These are phyloP conservation scores for Capsicum chinense DNA, from an alignment of 257 asterid genomes.

Conservation along the genomic window DNA sequence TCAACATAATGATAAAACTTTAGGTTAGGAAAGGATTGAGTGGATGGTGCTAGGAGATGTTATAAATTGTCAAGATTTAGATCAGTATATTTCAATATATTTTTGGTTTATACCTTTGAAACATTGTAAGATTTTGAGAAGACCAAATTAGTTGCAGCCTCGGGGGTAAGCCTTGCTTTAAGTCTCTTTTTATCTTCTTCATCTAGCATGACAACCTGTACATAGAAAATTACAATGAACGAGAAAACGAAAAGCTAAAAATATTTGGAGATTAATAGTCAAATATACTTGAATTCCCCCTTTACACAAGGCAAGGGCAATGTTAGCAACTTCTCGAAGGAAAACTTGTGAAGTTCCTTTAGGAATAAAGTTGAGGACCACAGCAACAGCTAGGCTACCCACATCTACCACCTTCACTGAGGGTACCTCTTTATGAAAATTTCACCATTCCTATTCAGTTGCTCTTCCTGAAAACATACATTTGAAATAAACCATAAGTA, in stretches of 20 bases:
- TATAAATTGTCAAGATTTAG: not conserved
- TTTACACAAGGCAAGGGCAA: constrained; percentile 63
- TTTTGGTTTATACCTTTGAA: constrained; percentile 31
- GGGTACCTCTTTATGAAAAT: constrained; percentile 61
- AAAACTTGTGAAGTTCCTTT: constrained; percentile 64
- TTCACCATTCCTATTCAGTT: constrained; percentile 62
- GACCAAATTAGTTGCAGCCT: constrained; percentile 33
- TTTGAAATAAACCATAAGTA: not conserved
- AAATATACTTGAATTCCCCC: constrained; percentile 67
- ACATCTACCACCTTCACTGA: constrained; percentile 78
- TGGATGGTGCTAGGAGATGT: not conserved
- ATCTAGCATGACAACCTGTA: constrained; percentile 35
- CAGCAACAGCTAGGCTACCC: constrained; percentile 74
- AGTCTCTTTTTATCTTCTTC: constrained; percentile 39
- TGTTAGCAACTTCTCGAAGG: constrained; percentile 65
- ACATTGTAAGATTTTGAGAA: constrained; percentile 27
- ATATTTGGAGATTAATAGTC: not conserved
- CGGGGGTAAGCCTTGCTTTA: constrained; percentile 23
- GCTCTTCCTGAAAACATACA: constrained; percentile 54
- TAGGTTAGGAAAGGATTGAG: not conserved
- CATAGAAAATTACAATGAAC: not conserved
- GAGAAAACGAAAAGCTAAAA: not conserved
- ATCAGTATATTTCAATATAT: not conserved
- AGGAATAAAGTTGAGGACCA: constrained; percentile 74
- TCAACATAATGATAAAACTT: too few species aligned